Base-by-base conservation (phyloP, 2,329 filamentous ascomycete genomes). In the Fusarium goolgardi region DNA sequence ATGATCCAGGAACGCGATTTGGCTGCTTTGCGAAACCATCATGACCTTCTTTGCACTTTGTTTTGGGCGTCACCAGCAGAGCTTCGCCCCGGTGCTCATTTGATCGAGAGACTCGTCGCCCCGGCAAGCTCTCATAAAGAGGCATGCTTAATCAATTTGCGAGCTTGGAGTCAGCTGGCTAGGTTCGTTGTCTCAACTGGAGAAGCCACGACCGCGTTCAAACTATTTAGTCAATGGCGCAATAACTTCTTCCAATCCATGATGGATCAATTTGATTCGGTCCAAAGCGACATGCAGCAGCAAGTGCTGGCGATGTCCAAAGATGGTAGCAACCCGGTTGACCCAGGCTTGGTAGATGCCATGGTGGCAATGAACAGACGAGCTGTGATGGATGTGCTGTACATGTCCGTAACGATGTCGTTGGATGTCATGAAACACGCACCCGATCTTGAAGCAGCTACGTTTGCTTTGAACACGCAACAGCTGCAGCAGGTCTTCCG, bases 11-110 rank as follows among this genome's bases (percentile, higher is more conserved):
- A 88, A 67, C 83, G 84, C 37, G 88, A 91, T 49, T 80, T 91
- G 45, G 87, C 87, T 6, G 87, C 88, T 7, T 78, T 91, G 43
- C 81, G 88, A 59, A 91, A 91, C 63, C 89, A 91, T 62, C 89
- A 91, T 60, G 89, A 91, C 74, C 83, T 91, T 41, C 80, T 91
- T 5, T 88, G 86, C 67, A 89, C 88, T 1, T 79, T 91, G 6
- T 91, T 86, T 73, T 91, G 88, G 88, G 86, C 85, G 8, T 82
- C 86, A 3, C 88, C 88, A 11, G 73, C 81, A 3, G 82, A 84
- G 4, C 71, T 86, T 49, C 83, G 88, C 10, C 87, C 86, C 6
- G 80, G 80, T 8, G 77, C 85, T 2, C 81, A 83, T 55, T 78
- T 87, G 21, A 83, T 91, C 13, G 85, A 89, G 73, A 82, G 85